Conservation (phyloP, 129 eudicot species). For the Chrysanthemum seticuspe region DNA sequence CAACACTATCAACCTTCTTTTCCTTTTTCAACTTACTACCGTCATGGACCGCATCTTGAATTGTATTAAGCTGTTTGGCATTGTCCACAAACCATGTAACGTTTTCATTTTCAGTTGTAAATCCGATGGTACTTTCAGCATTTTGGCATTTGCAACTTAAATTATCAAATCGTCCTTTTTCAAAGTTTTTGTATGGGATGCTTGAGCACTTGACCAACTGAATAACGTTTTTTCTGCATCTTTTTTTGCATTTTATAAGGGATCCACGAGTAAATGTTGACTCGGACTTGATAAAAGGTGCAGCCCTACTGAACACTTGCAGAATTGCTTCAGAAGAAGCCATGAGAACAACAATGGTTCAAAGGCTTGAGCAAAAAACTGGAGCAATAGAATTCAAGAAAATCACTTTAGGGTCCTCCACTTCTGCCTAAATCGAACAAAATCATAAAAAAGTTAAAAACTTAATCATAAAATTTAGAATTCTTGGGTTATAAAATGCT, state of each 20-base stretch:
- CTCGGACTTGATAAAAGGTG: slow-evolving; percentile 36
- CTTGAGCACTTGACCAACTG: slow-evolving; percentile 28
- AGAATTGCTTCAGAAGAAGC: slow-evolving; percentile 45
- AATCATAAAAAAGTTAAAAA: not conserved
- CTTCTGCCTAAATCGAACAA: slow-evolving; percentile 13
- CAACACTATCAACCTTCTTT: slow-evolving; percentile 16
- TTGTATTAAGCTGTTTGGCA: slow-evolving; percentile 29
- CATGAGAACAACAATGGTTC: slow-evolving; percentile 30
- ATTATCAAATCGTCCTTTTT: slow-evolving; percentile 7
- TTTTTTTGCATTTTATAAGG: slow-evolving; percentile 28
- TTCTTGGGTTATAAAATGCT: slow-evolving; percentile 1
- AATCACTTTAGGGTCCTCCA: not conserved
- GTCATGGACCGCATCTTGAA: slow-evolving; percentile 33
- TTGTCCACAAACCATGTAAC: slow-evolving; percentile 47
- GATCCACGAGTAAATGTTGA: slow-evolving; percentile 28
- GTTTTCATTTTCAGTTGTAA: slow-evolving; percentile 42
- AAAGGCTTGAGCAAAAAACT: not conserved
- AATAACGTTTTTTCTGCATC: slow-evolving; percentile 21
- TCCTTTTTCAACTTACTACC: slow-evolving; percentile 25
- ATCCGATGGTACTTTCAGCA: slow-evolving; percentile 44
- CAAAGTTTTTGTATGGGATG: slow-evolving; percentile 7
- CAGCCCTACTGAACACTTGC: slow-evolving; percentile 41
- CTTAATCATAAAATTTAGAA: not conserved
- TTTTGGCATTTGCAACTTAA: slow-evolving; percentile 34
- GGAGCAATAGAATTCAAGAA: slow-evolving; percentile 6